Evolutionary conservation across 2,329 filamentous ascomycete genomes (phyloP).

Genomic region (Venturia asperata): DNA sequence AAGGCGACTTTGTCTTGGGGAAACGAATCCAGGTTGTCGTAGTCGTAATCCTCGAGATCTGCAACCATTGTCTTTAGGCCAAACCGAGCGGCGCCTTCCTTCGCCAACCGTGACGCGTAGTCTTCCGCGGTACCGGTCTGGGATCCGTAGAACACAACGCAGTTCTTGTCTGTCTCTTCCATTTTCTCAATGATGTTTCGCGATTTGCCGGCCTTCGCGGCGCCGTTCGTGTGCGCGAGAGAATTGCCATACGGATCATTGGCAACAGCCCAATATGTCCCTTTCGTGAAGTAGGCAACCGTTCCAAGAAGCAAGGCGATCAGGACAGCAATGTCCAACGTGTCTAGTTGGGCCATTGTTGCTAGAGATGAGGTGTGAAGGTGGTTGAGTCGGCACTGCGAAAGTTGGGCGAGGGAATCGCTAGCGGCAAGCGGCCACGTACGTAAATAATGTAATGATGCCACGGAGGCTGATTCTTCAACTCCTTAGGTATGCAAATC

Average conservation of each 20-base stretch:
- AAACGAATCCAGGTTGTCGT: conserved; percentile 82
- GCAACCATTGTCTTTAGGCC: conserved; percentile 97
- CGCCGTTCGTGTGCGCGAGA: conserved; percentile 58
- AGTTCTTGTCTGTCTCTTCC: conserved; percentile 93
- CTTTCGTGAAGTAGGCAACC: conserved; percentile 94
- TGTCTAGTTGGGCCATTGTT: conserved; percentile 91
- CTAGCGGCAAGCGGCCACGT: not conserved
- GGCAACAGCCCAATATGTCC: conserved; percentile 80
- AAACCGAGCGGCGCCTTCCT: conserved; percentile 94
- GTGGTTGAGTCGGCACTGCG: not conserved
- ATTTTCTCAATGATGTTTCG: conserved; percentile 93
- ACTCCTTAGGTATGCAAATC: too few species aligned
- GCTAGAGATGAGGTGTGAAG: conserved; percentile 23
- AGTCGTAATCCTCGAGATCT: conserved; percentile 96
- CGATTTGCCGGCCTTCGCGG: conserved; percentile 72
- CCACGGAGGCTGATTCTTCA: not conserved
- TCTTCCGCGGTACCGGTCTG: conserved; percentile 98
- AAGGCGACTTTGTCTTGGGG: conserved; percentile 86
- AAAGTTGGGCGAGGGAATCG: not conserved
- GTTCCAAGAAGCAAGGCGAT: conserved; percentile 77
- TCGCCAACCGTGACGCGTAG: conserved; percentile 90
- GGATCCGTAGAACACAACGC: conserved; percentile 95
- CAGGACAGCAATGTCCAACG: conserved; percentile 89
- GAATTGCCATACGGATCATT: conserved; percentile 83
- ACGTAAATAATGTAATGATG: not conserved